Evolutionary conservation across 805 yeast species (phyloP).

Genomic region (Jamesozyma gamospora): DNA sequence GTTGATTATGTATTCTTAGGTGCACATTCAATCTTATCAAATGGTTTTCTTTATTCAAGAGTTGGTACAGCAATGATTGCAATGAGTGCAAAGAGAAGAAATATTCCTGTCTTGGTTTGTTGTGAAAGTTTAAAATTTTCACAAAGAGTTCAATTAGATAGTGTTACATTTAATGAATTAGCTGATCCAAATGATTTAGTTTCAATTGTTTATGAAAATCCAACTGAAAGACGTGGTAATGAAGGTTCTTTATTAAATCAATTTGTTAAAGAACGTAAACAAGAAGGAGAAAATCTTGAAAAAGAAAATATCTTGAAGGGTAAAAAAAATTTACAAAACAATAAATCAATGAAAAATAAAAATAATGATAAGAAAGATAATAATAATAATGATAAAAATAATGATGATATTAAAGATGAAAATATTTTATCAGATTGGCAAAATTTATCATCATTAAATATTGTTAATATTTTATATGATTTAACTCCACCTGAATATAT

Average conservation of each 20-base stretch:
- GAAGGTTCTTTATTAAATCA: slow-evolving; percentile 57
- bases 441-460: slow-evolving; percentile 49
- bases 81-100: slow-evolving; percentile 77
- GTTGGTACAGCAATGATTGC: slow-evolving; percentile 93
- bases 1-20: slow-evolving; percentile 89
- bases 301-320: slow-evolving; percentile 20
- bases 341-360: slow-evolving; percentile 9
- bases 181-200: slow-evolving; percentile 69
- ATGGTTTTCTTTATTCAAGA: slow-evolving; percentile 85
- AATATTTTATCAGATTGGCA: slow-evolving; percentile 55
- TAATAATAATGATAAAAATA: slow-evolving; percentile 17
- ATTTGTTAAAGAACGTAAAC: slow-evolving; percentile 38
- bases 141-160: slow-evolving; percentile 89
- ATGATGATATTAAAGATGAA: too few relatives aligned
- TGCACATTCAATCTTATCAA: slow-evolving; percentile 94
- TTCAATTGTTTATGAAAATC: slow-evolving; percentile 40
- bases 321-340: slow-evolving; percentile 20
- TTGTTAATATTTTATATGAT: slow-evolving; percentile 83
- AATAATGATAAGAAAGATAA: slow-evolving; percentile 8
- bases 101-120: slow-evolving; percentile 89
- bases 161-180: slow-evolving; percentile 89
- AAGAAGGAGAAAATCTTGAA: slow-evolving; percentile 22
- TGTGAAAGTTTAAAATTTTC: slow-evolving; percentile 92
- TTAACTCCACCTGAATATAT: slow-evolving; percentile 89
- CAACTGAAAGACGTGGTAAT: slow-evolving; percentile 39